Evolutionary conservation across 1,284 basidiomycete species (phyloP), one percentile per base, ranked within the genome.

Genomic region (Trametes sp.): DNA sequence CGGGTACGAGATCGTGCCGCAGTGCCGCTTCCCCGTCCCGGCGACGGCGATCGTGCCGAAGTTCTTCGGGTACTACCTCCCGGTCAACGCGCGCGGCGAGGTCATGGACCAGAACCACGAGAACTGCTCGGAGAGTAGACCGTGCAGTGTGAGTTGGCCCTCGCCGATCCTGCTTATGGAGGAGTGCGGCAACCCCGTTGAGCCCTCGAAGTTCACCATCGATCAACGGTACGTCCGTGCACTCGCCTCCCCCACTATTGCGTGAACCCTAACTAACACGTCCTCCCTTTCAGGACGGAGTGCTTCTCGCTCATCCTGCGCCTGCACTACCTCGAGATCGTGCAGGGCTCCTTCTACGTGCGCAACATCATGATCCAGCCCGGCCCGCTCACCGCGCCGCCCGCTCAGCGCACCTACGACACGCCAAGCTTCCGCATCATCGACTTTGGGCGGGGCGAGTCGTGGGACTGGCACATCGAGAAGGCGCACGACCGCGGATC

Each of bases 51-150:
- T 84, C 33, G 80, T 84, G 6, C 84, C 84, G 4, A 83, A 83
- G 67, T 86, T 81, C 68, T 86, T 80, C 67, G 84, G 84, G 0
- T 82, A 81, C 68, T 85, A 85, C 68, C 68, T 74, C 5, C 78
- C 79, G 2, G 74, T 72, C 4, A n/a, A 60, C 5, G 62, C 62
- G 71, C 59, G 50, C 4, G 58, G 44, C 16, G 29, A 33, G 23
- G 36, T 51, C 35, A 23, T 41, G 8, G 54, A 56, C 33, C 33
- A 26, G n/a, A 46, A 54, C 54, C 59, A 61, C 55, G 35, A 31
- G 35, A 44, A 54, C 1, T 61, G 56, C 35, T 26, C 45, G 10
- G 62, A 64, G 52, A 23, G 38, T 11, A 13, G 45, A 1, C 54
- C 54, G 24, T 61, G 53, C 28, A 16, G 33, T 2, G 64, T 59